phyloP scores from a whole-genome alignment of 495 filamentous ascomycete species.

The Aspergillus asperescens region DNA sequence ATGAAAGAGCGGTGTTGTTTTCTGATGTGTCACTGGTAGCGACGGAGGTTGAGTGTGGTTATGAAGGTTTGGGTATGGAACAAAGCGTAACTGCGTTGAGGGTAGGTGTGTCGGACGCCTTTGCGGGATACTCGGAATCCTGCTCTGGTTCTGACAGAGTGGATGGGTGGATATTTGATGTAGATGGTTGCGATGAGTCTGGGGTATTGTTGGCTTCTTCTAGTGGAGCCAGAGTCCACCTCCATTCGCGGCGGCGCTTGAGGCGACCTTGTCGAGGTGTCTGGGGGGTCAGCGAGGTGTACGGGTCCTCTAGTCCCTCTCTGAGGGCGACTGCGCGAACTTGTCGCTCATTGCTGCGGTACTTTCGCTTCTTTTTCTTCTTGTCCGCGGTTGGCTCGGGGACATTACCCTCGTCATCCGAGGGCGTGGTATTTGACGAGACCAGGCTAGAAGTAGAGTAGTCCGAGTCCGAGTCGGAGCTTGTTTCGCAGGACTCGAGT shows the following conservation, averaged over 20 bases:
- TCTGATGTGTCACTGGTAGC: slow-evolving; percentile 2
- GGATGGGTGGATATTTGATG: neutral
- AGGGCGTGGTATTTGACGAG: slow-evolving; percentile 37
- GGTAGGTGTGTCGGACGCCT: neutral
- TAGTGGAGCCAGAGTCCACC: slow-evolving; percentile 51
- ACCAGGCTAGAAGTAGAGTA: slow-evolving; percentile 21
- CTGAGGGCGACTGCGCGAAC: slow-evolving; percentile 40
- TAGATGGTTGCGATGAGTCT: neutral
- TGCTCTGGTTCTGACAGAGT: neutral
- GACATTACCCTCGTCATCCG: slow-evolving; percentile 30
- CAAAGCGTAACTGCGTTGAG: neutral
- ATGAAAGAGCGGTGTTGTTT: slow-evolving; percentile 16
- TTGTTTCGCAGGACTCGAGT: slow-evolving; percentile 7
- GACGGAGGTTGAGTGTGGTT: neutral
- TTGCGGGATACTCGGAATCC: neutral
- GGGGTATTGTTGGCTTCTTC: slow-evolving; percentile 6
- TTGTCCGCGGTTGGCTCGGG: neutral
- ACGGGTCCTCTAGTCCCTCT: slow-evolving; percentile 32
- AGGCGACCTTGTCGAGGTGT: slow-evolving; percentile 45
- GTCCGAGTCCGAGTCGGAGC: slow-evolving; percentile 37
- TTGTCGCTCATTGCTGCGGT: slow-evolving; percentile 34
- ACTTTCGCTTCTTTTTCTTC: slow-evolving; percentile 38
- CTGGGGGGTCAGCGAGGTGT: slow-evolving; percentile 39
- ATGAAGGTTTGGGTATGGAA: neutral
- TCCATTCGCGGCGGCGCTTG: slow-evolving; percentile 52